Percentiles rank a stretch among this genome's conserved stretches.
These are phyloP conservation scores for Microsporum ferrugineum DNA, from an alignment of 2,329 filamentous ascomycete species.

Conservation along the genomic window DNA sequence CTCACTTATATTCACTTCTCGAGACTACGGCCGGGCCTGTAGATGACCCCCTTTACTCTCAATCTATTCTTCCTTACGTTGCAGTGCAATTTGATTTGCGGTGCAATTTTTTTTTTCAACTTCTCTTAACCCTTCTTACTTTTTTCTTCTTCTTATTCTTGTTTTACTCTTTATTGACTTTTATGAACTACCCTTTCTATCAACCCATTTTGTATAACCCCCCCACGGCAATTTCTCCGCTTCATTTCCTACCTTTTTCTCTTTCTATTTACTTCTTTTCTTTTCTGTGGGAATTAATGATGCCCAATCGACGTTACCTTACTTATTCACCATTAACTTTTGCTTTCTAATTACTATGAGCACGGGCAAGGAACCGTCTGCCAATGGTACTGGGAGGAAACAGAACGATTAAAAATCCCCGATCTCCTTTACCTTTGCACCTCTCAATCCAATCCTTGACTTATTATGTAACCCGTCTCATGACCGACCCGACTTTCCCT, in stretches of 20 bases:
- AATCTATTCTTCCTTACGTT: constrained; percentile 6
- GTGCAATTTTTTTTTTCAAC: neutral
- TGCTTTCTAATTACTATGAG: constrained; percentile 4
- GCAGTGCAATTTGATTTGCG: constrained; percentile 7
- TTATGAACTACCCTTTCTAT: constrained; percentile 2
- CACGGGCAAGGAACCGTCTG: neutral
- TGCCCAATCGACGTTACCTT: neutral
- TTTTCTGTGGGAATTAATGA: neutral
- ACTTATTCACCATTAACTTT: neutral
- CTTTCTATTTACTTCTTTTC: neutral
- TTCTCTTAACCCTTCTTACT: constrained; percentile 1
- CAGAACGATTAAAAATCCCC: neutral
- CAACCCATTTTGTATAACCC: neutral
- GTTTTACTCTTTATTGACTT: neutral
- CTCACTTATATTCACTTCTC: constrained; percentile 6
- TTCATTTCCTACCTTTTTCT: neutral
- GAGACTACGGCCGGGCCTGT: constrained; percentile 12
- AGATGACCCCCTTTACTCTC: constrained; percentile 2
- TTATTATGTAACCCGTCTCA: neutral
- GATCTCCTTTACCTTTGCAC: neutral
- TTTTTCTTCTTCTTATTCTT: constrained; percentile 4
- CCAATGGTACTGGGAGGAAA: neutral
- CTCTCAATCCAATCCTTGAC: neutral
- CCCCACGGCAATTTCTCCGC: neutral
- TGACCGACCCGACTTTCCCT: neutral